These are phyloP conservation scores for Adansonia digitata DNA, from an alignment of 345 rosid species.

Conservation along the genomic window DNA sequence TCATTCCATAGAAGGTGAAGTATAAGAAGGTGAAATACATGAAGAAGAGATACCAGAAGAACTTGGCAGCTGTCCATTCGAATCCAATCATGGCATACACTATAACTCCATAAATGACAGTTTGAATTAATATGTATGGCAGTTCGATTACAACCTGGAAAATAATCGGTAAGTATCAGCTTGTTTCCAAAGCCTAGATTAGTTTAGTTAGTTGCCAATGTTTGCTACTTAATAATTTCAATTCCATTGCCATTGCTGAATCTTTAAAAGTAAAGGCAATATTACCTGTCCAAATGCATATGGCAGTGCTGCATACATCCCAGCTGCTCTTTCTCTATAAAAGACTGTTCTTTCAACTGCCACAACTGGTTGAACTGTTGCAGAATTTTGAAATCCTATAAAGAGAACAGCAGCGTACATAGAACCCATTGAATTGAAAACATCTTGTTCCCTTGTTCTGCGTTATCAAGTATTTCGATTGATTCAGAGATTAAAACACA, in stretches of 20 bases:
- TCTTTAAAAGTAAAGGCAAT: not conserved
- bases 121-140: constrained; percentile 45
- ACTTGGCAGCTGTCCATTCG: constrained; percentile 42
- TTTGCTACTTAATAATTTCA: not conserved
- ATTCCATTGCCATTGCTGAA: not conserved
- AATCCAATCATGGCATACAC: constrained; percentile 62
- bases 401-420: constrained; percentile 60
- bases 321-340: constrained; percentile 65
- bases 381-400: constrained; percentile 48
- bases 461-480: not conserved
- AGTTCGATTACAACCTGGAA: constrained; percentile 49
- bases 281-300: constrained; percentile 66
- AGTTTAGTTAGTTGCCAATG: not conserved
- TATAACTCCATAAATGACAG: constrained; percentile 42
- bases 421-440: constrained; percentile 62
- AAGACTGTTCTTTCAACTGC: constrained; percentile 62
- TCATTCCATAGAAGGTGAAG: constrained; percentile 65
- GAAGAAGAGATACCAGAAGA: constrained; percentile 56
- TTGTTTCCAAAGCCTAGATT: not conserved
- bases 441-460: constrained; percentile 42
- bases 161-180: not conserved
- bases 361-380: constrained; percentile 58
- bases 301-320: constrained; percentile 65
- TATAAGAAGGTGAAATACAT: constrained; percentile 58
- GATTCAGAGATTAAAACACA: not conserved